A percentile compares a stretch with the other conserved stretches of the same genome.
Evolutionary conservation across 305 asterid species (phyloP).

Genomic region (Fraxinus baroniana): DNA sequence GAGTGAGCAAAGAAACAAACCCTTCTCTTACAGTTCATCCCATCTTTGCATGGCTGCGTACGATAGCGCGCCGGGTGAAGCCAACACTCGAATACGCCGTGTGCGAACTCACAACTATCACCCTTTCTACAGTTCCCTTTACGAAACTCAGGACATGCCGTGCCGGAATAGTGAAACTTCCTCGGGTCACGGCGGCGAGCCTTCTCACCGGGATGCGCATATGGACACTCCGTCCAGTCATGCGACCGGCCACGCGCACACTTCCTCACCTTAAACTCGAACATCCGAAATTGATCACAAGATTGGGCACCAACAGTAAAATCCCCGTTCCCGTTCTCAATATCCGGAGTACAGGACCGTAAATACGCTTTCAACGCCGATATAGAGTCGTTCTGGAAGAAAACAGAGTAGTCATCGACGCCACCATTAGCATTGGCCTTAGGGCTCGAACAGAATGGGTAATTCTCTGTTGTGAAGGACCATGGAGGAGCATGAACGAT

Average conservation of each 20-base stretch:
- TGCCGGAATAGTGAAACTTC: constrained; percentile 63
- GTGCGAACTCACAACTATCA: constrained; percentile 71
- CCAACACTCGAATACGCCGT: constrained; percentile 90
- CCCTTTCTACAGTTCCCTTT: constrained; percentile 56
- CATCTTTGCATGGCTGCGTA: constrained; percentile 88
- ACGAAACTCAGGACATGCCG: constrained; percentile 68
- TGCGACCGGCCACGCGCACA: constrained; percentile 78
- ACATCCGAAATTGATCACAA: constrained; percentile 78
- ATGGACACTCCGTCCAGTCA: constrained; percentile 95
- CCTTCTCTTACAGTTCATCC: constrained; percentile 52
- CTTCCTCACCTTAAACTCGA: constrained; percentile 70
- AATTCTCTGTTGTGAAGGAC: constrained; percentile 46
- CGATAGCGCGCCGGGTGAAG: constrained; percentile 81
- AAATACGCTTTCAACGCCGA: constrained; percentile 59
- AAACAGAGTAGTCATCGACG: constrained; percentile 38
- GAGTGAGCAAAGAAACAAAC: constrained; percentile 94
- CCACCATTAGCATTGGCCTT: constrained; percentile 9
- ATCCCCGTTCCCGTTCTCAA: constrained; percentile 32
- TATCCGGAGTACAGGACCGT: constrained; percentile 44
- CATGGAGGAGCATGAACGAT: constrained; percentile 63
- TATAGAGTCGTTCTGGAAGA: constrained; percentile 36
- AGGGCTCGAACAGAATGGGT: constrained; percentile 37
- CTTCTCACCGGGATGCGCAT: constrained; percentile 84
- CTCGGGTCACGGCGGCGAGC: constrained; percentile 88
- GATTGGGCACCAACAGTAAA: constrained; percentile 70